phyloP scores from a whole-genome alignment of 352 stramenopile genomes.

The Pythium diclinum region DNA sequence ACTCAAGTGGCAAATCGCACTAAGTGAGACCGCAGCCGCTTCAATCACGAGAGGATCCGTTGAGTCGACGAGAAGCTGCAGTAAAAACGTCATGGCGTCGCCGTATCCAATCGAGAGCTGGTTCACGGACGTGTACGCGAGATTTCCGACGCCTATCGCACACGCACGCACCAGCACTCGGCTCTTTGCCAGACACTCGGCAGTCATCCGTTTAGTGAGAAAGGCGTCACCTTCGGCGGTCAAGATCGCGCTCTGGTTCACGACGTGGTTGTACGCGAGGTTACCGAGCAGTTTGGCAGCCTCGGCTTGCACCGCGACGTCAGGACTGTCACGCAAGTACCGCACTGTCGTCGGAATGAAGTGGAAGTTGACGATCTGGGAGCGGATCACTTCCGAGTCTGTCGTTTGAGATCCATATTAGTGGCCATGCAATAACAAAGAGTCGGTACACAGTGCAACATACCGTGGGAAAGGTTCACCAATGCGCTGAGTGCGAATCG shows the following conservation, averaged over 20 bases:
- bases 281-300: constrained; percentile 69
- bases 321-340: constrained; percentile 45
- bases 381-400: constrained; percentile 75
- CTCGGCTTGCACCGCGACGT: constrained; percentile 40
- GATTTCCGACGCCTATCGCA: constrained; percentile 56
- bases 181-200: constrained; percentile 34
- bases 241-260: constrained; percentile 70
- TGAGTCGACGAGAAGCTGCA: constrained; percentile 63
- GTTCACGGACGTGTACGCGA: constrained; percentile 65
- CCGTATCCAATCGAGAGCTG: constrained; percentile 77
- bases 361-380: constrained; percentile 60
- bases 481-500: constrained; percentile 50
- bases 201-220: constrained; percentile 31
- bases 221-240: constrained; percentile 51
- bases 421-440: not conserved
- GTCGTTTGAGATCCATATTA: not conserved
- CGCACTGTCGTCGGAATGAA: constrained; percentile 45
- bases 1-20: constrained; percentile 58
- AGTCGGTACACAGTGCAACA: not conserved
- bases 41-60: constrained; percentile 42
- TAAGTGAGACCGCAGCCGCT: constrained; percentile 41
- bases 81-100: constrained; percentile 51
- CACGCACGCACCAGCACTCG: constrained; percentile 41
- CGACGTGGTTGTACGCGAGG: constrained; percentile 58
- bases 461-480: constrained; percentile 67